These are phyloP conservation scores for Ogataea saltuana DNA, from an alignment of 805 yeast genomes.

Conservation along the genomic window DNA sequence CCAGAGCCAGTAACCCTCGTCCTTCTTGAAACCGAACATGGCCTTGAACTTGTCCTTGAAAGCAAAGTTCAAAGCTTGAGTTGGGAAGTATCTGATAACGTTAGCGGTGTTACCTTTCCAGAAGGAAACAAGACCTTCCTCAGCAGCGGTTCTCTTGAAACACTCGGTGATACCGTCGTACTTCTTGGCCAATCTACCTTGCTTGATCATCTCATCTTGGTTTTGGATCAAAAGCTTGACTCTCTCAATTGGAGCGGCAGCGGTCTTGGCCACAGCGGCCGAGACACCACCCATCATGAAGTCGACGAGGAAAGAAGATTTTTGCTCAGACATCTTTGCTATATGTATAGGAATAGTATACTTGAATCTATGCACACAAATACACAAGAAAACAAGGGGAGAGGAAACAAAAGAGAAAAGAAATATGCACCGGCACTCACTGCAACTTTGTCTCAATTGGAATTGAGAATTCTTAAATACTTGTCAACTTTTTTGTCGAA, in stretches of 20 bases:
- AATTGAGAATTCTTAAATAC: conserved; percentile 22
- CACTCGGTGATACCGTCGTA: conserved; percentile 92
- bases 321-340: conserved; percentile 37
- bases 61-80: conserved; percentile 98
- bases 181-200: conserved; percentile 85
- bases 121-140: conserved; percentile 90
- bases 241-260: conserved; percentile 97
- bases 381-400: conserved; percentile 7
- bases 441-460: conserved; percentile 10
- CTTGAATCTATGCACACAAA: conserved; percentile 14
- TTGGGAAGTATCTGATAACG: conserved; percentile 98
- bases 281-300: conserved; percentile 99
- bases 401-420: conserved; percentile 12
- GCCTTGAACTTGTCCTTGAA: conserved; percentile 97
- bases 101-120: conserved; percentile 99
- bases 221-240: conserved; percentile 95
- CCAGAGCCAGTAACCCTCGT: conserved; percentile 90
- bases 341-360: conserved; percentile 15
- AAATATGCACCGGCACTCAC: conserved; percentile 10
- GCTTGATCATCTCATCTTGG: conserved; percentile 98
- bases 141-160: conserved; percentile 91
- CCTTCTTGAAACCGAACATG: conserved; percentile 96
- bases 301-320: conserved; percentile 56
- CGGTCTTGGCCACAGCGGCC: conserved; percentile 98
- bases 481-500: conserved; percentile 23